A percentile compares a stretch with the other conserved stretches of the same genome.
Conservation (phyloP, 2,329 filamentous ascomycete genomes). For the Colletotrichum sp. region DNA sequence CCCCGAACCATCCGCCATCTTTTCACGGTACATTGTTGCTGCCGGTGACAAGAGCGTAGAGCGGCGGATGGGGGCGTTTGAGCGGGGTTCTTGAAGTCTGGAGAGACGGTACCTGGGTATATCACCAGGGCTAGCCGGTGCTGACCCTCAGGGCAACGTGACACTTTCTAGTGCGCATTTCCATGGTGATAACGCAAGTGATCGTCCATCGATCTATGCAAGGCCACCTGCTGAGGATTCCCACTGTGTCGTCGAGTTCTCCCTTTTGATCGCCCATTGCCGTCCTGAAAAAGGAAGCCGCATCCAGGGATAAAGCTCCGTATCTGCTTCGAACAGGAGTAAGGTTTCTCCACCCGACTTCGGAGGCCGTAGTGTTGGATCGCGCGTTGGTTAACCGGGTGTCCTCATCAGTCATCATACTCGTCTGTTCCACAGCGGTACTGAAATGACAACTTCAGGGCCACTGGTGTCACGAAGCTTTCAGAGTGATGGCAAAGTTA, state of each 20-base stretch:
- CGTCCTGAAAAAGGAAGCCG: neutral
- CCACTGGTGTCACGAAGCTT: slow-evolving; percentile 32
- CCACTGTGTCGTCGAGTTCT: neutral
- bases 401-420: neutral
- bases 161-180: neutral
- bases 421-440: neutral
- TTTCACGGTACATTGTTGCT: neutral
- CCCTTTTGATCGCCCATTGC: neutral
- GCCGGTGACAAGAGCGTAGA: neutral
- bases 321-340: neutral
- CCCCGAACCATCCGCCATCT: neutral
- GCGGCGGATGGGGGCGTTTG: neutral
- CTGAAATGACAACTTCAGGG: neutral
- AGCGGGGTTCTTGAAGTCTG: neutral
- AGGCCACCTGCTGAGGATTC: neutral
- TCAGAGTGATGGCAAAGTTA: slow-evolving; percentile 85
- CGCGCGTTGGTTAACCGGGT: neutral
- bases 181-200: neutral
- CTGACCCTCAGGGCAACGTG: neutral
- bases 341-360: neutral
- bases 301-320: neutral
- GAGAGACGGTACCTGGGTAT: neutral
- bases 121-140: neutral
- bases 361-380: neutral
- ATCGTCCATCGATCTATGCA: slow-evolving; percentile 11